Evolutionary conservation across 441 rosid genomes (phyloP).

Genomic region (Adansonia madagascariensis): DNA sequence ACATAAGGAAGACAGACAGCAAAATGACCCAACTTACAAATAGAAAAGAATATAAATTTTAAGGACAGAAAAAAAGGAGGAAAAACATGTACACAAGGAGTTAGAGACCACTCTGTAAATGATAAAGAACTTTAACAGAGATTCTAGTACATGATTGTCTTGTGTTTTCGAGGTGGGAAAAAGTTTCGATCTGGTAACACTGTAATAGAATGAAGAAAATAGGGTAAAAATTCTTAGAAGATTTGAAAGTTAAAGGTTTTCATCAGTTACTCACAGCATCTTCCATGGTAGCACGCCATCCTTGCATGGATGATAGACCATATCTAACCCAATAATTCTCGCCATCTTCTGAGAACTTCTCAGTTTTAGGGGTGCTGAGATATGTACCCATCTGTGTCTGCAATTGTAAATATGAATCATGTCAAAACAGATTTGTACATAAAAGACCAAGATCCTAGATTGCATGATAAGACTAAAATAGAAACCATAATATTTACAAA

Average conservation of each 20-base stretch:
- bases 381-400: conserved; percentile 80
- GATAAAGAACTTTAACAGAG: conserved; percentile 4
- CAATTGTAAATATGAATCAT: conserved; percentile 13
- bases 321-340: conserved; percentile 74
- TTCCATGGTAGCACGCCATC: conserved; percentile 98
- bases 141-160: not conserved
- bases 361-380: conserved; percentile 90
- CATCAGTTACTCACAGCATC: conserved; percentile 75
- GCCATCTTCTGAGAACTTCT: conserved; percentile 87
- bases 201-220: not conserved
- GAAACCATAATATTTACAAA: not conserved
- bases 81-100: not conserved
- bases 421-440: not conserved
- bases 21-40: not conserved
- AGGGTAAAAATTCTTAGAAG: conserved; percentile 12
- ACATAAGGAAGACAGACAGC: not conserved
- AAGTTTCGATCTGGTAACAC: not conserved
- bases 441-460: conserved; percentile 1
- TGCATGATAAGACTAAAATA: not conserved
- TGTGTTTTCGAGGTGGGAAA: not conserved
- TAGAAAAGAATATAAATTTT: not conserved
- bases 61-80: not conserved
- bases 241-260: conserved; percentile 5
- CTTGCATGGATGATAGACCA: conserved; percentile 98
- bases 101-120: not conserved